Percentiles rank a stretch among this genome's conserved stretches.
Conservation (phyloP, 108 stramenopile genomes). For the Nitzschia palea region DNA sequence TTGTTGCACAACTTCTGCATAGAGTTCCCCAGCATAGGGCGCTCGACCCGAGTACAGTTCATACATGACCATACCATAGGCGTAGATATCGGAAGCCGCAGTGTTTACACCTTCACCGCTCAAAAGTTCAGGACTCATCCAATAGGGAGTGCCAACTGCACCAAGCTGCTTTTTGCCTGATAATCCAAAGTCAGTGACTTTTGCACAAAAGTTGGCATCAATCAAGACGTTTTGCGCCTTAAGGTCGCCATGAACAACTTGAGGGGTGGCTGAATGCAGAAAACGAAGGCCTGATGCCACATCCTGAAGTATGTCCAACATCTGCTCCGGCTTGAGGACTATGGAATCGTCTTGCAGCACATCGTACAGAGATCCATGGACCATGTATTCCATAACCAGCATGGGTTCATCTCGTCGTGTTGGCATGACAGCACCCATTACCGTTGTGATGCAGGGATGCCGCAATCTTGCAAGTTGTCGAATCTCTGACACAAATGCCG, state of each 20-base stretch:
- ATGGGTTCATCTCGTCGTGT: slow-evolving; percentile 44
- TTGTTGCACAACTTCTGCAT: slow-evolving; percentile 18
- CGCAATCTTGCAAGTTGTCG: slow-evolving; percentile 50
- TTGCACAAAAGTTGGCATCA: slow-evolving; percentile 55
- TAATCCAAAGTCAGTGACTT: slow-evolving; percentile 68
- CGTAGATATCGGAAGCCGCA: slow-evolving; percentile 56
- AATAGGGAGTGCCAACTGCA: slow-evolving; percentile 41
- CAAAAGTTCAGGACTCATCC: slow-evolving; percentile 89
- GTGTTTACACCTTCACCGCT: slow-evolving; percentile 47
- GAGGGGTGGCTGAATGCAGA: slow-evolving; percentile 59
- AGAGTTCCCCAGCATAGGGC: slow-evolving; percentile 49
- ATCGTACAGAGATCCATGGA: slow-evolving; percentile 56
- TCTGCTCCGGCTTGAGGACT: slow-evolving; percentile 43
- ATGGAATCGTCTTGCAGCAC: slow-evolving; percentile 60
- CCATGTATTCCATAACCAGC: slow-evolving; percentile 56
- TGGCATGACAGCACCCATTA: slow-evolving; percentile 55
- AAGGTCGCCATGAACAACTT: slow-evolving; percentile 65
- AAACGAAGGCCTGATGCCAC: slow-evolving; percentile 63
- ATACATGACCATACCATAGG: slow-evolving; percentile 56
- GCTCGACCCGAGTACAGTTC: slow-evolving; percentile 54
- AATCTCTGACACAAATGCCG: slow-evolving; percentile 36
- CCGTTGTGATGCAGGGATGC: slow-evolving; percentile 72
- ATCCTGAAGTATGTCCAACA: slow-evolving; percentile 56
- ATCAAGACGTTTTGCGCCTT: slow-evolving; percentile 62
- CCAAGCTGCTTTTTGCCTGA: slow-evolving; percentile 14